Base-by-base conservation (phyloP, 1,139 yeast genomes). In the Zygosaccharomyces sapae region DNA sequence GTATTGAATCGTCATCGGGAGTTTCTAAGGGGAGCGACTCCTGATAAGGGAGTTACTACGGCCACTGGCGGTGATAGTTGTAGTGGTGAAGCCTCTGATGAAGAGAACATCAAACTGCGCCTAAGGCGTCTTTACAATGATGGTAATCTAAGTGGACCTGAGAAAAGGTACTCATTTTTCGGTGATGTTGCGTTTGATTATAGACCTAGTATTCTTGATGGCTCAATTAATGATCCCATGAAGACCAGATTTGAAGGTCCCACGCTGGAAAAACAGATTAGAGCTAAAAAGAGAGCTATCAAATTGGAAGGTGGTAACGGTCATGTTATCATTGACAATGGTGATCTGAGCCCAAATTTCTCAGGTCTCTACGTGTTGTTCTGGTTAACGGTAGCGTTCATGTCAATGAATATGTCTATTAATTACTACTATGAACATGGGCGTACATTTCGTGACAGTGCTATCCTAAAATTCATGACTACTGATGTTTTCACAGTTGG, bases 291-390 rank as follows among this genome's bases (percentile, higher is more conserved):
- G 38, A 51, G 35, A 43, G 44, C 12, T 33, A 37, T 33, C 20
- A 41, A 30, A 39, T 20, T 25, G 20, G 38, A 33, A 9, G 41
- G 37, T 27, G 37, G 50, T 46, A 49, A 41, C 7, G 25, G 25
- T 36, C 45, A 60, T 58, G 36, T 44, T 8, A 36, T 49, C n/a
- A 39, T 50, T 19, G 49, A 52, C 30, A 51, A 49, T 27, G 52
- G 47, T n/a, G 46, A 40, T 9, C 24, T 53, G 25, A 35, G 41
- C 12, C 53, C 62, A 5, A 55, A 62, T 59, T 83, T 80, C 60
- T 78, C 75, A 53, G 94, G 92, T 1, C 70, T 84, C 38, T 85
- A 78, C 58, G 78, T 83, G 9, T 72, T 83, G 45, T 78, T 81
- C 53, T 85, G 94, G 94, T 67, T 83, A 47, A 76, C 77, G 2